Percentiles rank a stretch among this genome's conserved stretches.
These are phyloP conservation scores for Tuber magnatum DNA, from an alignment of 495 filamentous ascomycete genomes.

Conservation along the genomic window DNA sequence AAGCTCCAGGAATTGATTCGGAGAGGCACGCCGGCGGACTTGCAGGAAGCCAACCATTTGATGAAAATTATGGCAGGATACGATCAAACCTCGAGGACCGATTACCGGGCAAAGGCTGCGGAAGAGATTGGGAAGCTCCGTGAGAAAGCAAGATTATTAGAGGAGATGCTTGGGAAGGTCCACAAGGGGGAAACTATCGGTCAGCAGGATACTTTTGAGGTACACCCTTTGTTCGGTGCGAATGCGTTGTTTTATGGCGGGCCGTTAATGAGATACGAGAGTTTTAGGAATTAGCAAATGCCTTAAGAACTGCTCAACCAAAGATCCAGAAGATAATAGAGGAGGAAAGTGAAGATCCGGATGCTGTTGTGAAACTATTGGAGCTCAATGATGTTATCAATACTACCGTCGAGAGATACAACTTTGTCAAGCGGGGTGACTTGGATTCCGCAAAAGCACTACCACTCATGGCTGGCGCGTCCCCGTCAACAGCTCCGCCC, in stretches of 20 bases:
- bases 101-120: constrained; percentile 94
- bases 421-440: constrained; percentile 87
- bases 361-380: constrained; percentile 87
- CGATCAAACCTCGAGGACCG: constrained; percentile 88
- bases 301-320: constrained; percentile 86
- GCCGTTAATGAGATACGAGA: constrained; percentile 15
- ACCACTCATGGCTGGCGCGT: constrained; percentile 30
- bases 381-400: constrained; percentile 99
- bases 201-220: constrained; percentile 90
- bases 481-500: constrained; percentile 36
- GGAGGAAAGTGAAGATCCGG: constrained; percentile 91
- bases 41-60: constrained; percentile 89
- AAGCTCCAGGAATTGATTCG: constrained; percentile 96
- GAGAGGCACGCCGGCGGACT: constrained; percentile 78
- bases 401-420: constrained; percentile 89
- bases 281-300: constrained; percentile 71
- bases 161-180: constrained; percentile 84
- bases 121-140: constrained; percentile 91
- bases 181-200: constrained; percentile 72
- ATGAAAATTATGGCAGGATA: constrained; percentile 99
- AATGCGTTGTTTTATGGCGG: background rate
- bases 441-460: constrained; percentile 63
- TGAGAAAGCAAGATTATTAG: constrained; percentile 81
- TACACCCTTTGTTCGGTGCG: constrained; percentile 38
- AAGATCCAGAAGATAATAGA: constrained; percentile 99